A percentile compares a stretch with the other conserved stretches of the same genome.
phyloP scores from a whole-genome alignment of 352 stramenopile genomes.

The Thraustochytrium striatum region DNA sequence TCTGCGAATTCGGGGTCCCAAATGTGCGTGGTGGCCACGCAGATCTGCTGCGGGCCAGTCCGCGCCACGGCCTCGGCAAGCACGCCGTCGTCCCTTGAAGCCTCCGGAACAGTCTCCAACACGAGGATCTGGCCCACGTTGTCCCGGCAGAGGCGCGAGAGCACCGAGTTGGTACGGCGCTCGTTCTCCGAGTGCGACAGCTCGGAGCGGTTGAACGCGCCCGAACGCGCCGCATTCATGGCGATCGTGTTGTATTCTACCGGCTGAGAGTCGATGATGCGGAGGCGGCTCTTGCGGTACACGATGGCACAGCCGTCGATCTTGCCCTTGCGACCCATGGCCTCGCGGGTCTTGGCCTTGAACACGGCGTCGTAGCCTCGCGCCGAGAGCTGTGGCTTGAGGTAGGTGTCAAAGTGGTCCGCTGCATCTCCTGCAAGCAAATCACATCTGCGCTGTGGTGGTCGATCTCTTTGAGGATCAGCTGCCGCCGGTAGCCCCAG shows the following conservation, averaged over 20 bases:
- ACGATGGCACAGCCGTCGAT: slow-evolving; percentile 96
- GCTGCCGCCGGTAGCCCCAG: slow-evolving; percentile 88
- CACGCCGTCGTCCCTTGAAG: no score
- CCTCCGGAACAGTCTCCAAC: slow-evolving; percentile 84
- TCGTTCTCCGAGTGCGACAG: slow-evolving; percentile 37
- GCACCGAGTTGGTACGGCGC: slow-evolving; percentile 13
- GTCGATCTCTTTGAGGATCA: slow-evolving; percentile 81
- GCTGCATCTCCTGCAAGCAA: slow-evolving; percentile 97
- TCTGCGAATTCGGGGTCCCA: slow-evolving; percentile 97
- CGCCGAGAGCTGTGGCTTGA: slow-evolving; percentile 87
- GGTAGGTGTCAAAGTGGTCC: slow-evolving; percentile 95
- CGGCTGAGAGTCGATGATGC: slow-evolving; percentile 51
- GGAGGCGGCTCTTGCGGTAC: slow-evolving; percentile 87
- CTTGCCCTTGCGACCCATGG: slow-evolving; percentile 93
- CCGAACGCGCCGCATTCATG: slow-evolving; percentile 8
- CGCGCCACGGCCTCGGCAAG: slow-evolving; percentile 46
- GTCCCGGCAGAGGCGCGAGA: slow-evolving; percentile 82
- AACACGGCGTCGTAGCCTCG: slow-evolving; percentile 95
- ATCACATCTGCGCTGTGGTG: slow-evolving; percentile 90
- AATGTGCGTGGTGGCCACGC: slow-evolving; percentile 95
- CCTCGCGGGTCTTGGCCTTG: slow-evolving; percentile 95
- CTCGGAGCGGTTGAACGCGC: slow-evolving; percentile 26
- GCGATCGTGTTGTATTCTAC: slow-evolving; percentile 58
- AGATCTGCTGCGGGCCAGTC: slow-evolving; percentile 66
- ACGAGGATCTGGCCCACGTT: slow-evolving; percentile 96